phyloP scores from a whole-genome alignment of 2,329 filamentous ascomycete genomes.

The Ceratocystis colombiana region DNA sequence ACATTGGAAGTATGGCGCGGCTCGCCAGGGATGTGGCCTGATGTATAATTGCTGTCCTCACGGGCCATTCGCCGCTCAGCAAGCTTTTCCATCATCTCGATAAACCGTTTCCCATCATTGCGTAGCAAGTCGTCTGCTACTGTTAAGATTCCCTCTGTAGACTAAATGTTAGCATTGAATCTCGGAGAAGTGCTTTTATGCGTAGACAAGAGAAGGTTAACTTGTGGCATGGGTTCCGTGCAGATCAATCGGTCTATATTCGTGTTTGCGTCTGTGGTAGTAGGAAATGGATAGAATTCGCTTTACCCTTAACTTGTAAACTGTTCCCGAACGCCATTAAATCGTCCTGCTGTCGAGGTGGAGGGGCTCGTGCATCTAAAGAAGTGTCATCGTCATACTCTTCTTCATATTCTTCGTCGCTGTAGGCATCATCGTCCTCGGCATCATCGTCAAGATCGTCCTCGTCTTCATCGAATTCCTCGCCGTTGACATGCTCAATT shows the following conservation, averaged over 20 bases:
- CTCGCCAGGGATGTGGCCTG: conserved; percentile 5
- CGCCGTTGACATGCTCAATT: conserved; percentile 48
- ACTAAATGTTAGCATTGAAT: conserved; percentile 36
- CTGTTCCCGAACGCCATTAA: conserved; percentile 98
- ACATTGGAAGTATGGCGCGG: conserved; percentile 41
- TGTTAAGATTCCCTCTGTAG: conserved; percentile 68
- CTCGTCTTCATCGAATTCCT: conserved; percentile 45
- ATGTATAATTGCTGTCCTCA: conserved; percentile 56
- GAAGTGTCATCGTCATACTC: conserved; percentile 56
- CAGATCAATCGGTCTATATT: too few species aligned
- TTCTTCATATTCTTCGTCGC: conserved; percentile 42
- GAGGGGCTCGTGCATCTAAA: conserved; percentile 46
- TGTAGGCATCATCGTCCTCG: conserved; percentile 31
- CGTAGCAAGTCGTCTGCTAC: conserved; percentile 97
- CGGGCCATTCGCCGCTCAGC: conserved; percentile 95
- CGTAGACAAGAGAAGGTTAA: not conserved
- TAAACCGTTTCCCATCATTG: conserved; percentile 98
- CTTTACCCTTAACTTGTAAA: conserved; percentile 76
- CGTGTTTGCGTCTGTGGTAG: too few species aligned
- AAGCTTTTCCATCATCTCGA: conserved; percentile 99
- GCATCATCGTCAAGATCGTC: conserved; percentile 50
- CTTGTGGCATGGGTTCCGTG: not conserved
- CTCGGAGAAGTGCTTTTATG: not conserved
- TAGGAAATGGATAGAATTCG: too few species aligned
- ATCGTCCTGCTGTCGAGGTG: conserved; percentile 55